phyloP scores from a whole-genome alignment of 352 stramenopile genomes.

The Globisporangium sylvaticum region DNA sequence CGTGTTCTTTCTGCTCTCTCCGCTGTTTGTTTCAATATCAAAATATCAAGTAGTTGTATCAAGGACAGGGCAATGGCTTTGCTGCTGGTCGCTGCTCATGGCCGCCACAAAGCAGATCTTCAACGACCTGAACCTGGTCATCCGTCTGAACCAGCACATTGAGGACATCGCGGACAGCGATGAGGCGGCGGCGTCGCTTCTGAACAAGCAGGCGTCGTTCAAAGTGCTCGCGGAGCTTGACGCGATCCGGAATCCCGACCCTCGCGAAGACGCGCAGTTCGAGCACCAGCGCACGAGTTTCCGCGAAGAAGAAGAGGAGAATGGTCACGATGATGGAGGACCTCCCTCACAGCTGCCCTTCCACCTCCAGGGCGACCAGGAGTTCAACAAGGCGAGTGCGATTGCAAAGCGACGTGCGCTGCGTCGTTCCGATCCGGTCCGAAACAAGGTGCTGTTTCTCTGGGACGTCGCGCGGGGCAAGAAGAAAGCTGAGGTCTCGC shows the following conservation, averaged over 20 bases:
- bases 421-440: constrained; percentile 42
- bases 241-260: constrained; percentile 34
- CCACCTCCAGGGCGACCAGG: constrained; percentile 63
- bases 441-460: constrained; percentile 47
- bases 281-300: constrained; percentile 56
- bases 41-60: neutral
- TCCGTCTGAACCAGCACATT: constrained; percentile 71
- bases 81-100: constrained; percentile 6
- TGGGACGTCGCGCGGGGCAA: constrained; percentile 56
- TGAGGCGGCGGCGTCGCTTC: constrained; percentile 19
- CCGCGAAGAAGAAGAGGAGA: constrained; percentile 8
- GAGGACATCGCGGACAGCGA: constrained; percentile 30
- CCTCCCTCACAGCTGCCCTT: constrained; percentile 47
- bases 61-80: neutral
- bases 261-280: constrained; percentile 55
- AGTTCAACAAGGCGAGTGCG: constrained; percentile 61
- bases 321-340: neutral
- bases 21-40: neutral
- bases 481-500: constrained; percentile 27
- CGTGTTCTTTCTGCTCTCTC: no score
- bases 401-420: constrained; percentile 52
- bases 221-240: constrained; percentile 66
- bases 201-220: constrained; percentile 54
- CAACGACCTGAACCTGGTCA: constrained; percentile 66
- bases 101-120: constrained; percentile 52